These are phyloP conservation scores for Penicillium arizonense DNA, from an alignment of 495 filamentous ascomycete species.

Conservation along the genomic window DNA sequence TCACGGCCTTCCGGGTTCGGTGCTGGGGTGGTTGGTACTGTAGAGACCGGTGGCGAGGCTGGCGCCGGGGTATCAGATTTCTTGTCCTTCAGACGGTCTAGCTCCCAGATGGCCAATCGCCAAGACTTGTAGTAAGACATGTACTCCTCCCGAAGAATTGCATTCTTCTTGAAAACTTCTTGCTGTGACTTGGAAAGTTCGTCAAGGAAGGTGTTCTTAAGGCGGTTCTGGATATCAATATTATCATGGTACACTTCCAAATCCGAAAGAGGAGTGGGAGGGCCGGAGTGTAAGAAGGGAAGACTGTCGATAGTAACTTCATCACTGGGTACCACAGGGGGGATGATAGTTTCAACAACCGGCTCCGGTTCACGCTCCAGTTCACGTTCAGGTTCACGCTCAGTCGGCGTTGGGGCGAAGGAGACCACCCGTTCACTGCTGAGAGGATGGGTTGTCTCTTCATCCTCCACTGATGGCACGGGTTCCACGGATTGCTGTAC, in stretches of 20 bases:
- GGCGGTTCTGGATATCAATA: conserved; percentile 26
- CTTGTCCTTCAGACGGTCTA: conserved; percentile 63
- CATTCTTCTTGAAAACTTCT: conserved; percentile 42
- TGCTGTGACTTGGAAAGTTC: conserved; percentile 41
- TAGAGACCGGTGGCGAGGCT: conserved; percentile 44
- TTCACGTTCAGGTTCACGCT: too few relatives aligned
- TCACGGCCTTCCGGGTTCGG: conserved; percentile 55
- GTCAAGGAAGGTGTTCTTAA: conserved; percentile 33
- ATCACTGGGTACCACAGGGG: conserved; percentile 7
- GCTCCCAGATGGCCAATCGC: conserved; percentile 49
- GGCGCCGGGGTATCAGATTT: conserved; percentile 48
- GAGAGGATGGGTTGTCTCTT: not conserved
- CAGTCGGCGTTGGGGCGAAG: conserved; percentile 5
- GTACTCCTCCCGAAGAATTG: conserved; percentile 41
- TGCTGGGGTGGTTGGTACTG: conserved; percentile 37
- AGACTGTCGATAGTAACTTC: conserved; percentile 37
- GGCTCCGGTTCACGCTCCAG: conserved; percentile 8
- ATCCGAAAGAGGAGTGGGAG: conserved; percentile 51
- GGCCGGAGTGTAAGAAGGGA: conserved; percentile 47
- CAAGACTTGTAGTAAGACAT: conserved; percentile 46
- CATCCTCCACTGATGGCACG: conserved; percentile 15
- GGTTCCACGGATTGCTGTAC: not conserved
- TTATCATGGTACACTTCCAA: conserved; percentile 48
- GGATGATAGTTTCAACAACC: conserved; percentile 8
- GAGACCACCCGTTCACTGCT: conserved; percentile 13